Conservation (phyloP, 2,329 filamentous ascomycete genomes). For the Decorospora gaudefroyi region DNA sequence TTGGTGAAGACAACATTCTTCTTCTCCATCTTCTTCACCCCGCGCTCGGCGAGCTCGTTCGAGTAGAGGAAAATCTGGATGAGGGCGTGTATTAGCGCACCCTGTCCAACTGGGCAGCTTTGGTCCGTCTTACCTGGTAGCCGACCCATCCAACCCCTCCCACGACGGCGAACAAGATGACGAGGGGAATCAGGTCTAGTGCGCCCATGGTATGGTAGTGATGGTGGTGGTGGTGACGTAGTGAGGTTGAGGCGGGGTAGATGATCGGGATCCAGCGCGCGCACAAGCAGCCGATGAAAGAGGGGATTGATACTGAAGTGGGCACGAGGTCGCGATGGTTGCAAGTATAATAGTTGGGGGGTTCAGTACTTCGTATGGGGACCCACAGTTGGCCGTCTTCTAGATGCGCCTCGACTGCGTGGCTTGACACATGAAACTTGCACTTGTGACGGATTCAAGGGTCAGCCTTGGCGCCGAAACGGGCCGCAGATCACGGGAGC, state of each 20-base stretch:
- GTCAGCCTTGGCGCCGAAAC: slow-evolving; percentile 12
- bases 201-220: slow-evolving; percentile 42
- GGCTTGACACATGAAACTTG: slow-evolving; percentile 23
- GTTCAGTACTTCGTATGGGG: neutral
- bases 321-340: no score
- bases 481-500: slow-evolving; percentile 11
- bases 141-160: slow-evolving; percentile 65
- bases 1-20: slow-evolving; percentile 77
- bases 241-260: slow-evolving; percentile 4
- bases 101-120: neutral
- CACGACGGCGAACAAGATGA: slow-evolving; percentile 65
- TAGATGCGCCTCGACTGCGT: slow-evolving; percentile 7
- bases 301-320: neutral
- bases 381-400: slow-evolving; percentile 4
- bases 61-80: slow-evolving; percentile 68
- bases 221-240: slow-evolving; percentile 11
- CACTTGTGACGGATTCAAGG: slow-evolving; percentile 10
- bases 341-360: no score
- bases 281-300: neutral
- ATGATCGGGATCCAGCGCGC: neutral
- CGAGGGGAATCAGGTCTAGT: slow-evolving; percentile 65
- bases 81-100: slow-evolving; percentile 5
- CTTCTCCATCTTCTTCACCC: slow-evolving; percentile 71
- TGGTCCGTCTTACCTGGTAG: slow-evolving; percentile 59
- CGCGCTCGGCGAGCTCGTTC: slow-evolving; percentile 66